Base-by-base conservation (phyloP, 305 asterid species). In the Rubia balearica region DNA sequence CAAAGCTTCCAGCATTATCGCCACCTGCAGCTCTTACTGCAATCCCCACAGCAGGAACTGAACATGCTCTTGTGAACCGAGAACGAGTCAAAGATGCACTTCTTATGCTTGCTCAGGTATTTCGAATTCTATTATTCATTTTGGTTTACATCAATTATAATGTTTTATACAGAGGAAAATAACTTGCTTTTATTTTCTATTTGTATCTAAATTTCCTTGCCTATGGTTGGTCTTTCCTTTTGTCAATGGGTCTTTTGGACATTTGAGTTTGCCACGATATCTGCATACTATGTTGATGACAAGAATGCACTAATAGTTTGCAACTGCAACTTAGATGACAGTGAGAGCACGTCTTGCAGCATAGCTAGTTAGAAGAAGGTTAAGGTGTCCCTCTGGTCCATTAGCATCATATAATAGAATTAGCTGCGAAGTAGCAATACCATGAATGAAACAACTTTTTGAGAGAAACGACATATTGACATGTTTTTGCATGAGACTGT, bases 101-200 rank as follows among this genome's bases (percentile, higher is more conserved):
- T 78, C 81, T 83, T 73, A 67, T 73, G 76, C 96, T 90, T 59
- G 85, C 81, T 80, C 91, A 90, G 97, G 97, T 88, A 84, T 70
- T 30, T 21, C 10, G 38, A 21, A 1, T n/a, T 69, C 38, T 3
- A 16, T 41, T 62, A 1, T 36, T 19, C 33, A 40, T 75, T 53
- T 5, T 73, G 81, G 14, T 16, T n/a, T 65, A 48, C 68, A 48
- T 45, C 36, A 48, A 12, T 21, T 43, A 16, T 27, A n/a, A 17
- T 66, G 19, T 16, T 12, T 48, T n/a, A 13, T 30, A 12, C 53
- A 48, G 12, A 27, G 27, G 13, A 12, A 60, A 33, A 12, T 14
- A 0, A 12, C 43, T 22, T 61, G 67, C 46, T 62, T 62, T 17
- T 33, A 12, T 16, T 30, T 61, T 61, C 10, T 12, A 0, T 0